phyloP scores from a whole-genome alignment of 306 rosid genomes.

The Carpinus viminea region DNA sequence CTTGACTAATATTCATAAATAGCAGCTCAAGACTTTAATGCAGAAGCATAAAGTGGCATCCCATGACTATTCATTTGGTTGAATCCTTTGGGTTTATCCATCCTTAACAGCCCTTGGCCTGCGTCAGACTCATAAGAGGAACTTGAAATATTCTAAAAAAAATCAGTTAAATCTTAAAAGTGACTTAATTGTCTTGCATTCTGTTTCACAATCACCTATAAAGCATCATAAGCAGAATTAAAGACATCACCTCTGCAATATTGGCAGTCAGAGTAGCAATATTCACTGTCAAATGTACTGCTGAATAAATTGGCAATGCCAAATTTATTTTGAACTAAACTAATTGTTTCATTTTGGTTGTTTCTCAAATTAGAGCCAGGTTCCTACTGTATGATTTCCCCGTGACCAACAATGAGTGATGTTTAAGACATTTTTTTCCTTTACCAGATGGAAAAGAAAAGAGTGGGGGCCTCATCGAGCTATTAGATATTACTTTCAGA shows the following conservation, averaged over 20 bases:
- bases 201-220: background rate
- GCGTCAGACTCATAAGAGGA: background rate
- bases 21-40: background rate
- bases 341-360: too few relatives aligned
- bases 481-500: background rate
- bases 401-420: too few relatives aligned
- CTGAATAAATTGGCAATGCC: too few relatives aligned
- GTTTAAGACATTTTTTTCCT: too few relatives aligned
- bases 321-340: too few relatives aligned
- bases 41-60: too few relatives aligned
- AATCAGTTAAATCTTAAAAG: background rate
- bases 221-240: background rate
- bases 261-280: background rate
- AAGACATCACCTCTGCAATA: background rate
- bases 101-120: too few relatives aligned
- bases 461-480: background rate
- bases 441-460: background rate
- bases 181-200: background rate
- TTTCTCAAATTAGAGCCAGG: too few relatives aligned
- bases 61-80: too few relatives aligned
- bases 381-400: too few relatives aligned
- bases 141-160: background rate
- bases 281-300: background rate
- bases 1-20: background rate
- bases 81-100: too few relatives aligned